Conservation (phyloP, 2,329 filamentous ascomycete species). For the Aspergillus quadricinctus region DNA sequence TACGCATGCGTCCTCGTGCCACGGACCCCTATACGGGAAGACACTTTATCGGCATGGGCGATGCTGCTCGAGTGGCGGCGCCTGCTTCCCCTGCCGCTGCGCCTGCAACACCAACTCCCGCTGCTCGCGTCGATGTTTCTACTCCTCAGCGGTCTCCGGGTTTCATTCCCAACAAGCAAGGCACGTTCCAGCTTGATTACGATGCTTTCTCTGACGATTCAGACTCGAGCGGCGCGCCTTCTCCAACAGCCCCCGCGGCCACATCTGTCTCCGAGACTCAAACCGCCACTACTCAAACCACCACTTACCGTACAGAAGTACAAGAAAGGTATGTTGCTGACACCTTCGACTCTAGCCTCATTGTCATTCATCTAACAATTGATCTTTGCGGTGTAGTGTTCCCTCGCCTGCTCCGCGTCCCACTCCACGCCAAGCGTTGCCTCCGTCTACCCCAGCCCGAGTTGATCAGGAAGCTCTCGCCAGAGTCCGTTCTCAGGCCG, state of each 20-base stretch:
- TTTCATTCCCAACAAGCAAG: constrained; percentile 21
- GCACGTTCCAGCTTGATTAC: constrained; percentile 28
- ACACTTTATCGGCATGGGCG: constrained; percentile 20
- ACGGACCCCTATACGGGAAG: constrained; percentile 21
- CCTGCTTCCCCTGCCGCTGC: constrained; percentile 7
- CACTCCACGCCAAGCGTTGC: constrained; percentile 9
- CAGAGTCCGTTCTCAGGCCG: constrained; percentile 33
- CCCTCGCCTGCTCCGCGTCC: constrained; percentile 10
- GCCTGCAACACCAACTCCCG: constrained; percentile 13
- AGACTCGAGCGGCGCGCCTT: constrained; percentile 11
- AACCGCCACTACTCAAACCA: neutral
- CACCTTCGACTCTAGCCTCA: neutral
- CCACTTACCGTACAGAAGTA: constrained; percentile 2
- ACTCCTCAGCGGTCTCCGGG: constrained; percentile 12
- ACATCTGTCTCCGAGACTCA: constrained; percentile 4
- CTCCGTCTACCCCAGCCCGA: constrained; percentile 17
- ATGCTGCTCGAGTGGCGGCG: neutral
- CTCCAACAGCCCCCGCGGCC: constrained; percentile 7
- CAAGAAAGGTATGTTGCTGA: constrained; percentile 11
- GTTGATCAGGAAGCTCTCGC: constrained; percentile 28
- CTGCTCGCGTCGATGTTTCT: constrained; percentile 1
- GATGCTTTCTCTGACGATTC: constrained; percentile 25
- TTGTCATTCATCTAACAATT: constrained; percentile 3
- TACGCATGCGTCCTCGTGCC: constrained; percentile 16
- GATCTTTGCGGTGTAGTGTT: neutral